Base-by-base conservation (phyloP, 139 green algal genomes). In the Micractinium sp. region DNA sequence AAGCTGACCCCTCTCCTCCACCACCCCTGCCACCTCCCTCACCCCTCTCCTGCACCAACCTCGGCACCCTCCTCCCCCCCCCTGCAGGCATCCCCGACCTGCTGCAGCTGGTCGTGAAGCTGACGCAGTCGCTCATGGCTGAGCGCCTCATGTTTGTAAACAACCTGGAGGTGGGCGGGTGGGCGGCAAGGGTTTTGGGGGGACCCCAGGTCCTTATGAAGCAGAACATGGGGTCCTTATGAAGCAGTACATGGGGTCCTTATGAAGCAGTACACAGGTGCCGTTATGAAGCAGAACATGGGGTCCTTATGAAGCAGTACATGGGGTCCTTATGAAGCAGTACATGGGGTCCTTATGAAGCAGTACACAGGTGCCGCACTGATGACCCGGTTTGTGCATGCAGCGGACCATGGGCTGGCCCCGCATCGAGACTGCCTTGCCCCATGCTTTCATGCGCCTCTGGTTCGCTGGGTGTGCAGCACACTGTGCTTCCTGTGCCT, bases 101-200 rank as follows among this genome's bases (percentile, higher is more conserved):
- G 89, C 91, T 99, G 88, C 82, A 99, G 92, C 91, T 99, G 74
- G 94, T 99, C 81, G 95, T 98, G 33, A 96, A 99, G 92, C 94
- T 99, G 15, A 99, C 98, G 27, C 96, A 99, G 94, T 95, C 78
- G 73, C 95, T 98, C 91, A 98, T 99, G 96, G 91, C 87, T 36
- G 95, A 99, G 61, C 90, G 95, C n/a, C 98, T 99, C 82, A 98
- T 97, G 94, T 98, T 96, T 89, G 93, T 99, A 53, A 89, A 89
- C 74, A 94, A 97, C 86, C 92, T 97, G 61, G 96, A 99, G 93
- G 85, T 82, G 81, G 63, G 23, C 2, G 63, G 63, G 63, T 15
- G 63, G 63, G 47, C 9, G 47, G 9, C 9, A 9, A 9, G 47
- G 47, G 47, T 5, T 16, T 56, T 56, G 47, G 47, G 5, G 47